A percentile compares a stretch with the other conserved stretches of the same genome.
Evolutionary conservation across 208 protist species (phyloP).

Genomic region (Porcisia deanei): DNA sequence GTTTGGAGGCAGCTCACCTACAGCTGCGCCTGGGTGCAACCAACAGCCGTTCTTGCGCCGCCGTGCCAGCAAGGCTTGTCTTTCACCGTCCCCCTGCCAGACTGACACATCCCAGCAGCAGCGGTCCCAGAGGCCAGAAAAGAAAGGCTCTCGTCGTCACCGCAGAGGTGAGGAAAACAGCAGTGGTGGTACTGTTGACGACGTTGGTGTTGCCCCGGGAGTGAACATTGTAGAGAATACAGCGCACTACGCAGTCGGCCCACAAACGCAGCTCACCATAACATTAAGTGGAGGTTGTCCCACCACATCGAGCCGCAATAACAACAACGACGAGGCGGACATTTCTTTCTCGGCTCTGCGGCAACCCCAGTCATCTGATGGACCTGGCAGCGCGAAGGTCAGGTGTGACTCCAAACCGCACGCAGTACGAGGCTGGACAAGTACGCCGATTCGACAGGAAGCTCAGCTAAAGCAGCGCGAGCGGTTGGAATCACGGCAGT

Average conservation of each 20-base stretch:
- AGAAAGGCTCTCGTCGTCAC: neutral
- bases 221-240: neutral
- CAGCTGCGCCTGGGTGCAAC: neutral
- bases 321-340: neutral
- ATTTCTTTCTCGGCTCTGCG: neutral
- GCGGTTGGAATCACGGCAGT: neutral
- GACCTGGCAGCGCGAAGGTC: neutral
- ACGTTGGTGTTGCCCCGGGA: neutral
- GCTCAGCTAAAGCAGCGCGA: neutral
- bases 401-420: neutral
- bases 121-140: neutral
- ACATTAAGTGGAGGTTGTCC: neutral
- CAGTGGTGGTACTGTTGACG: neutral
- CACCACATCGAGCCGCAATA: neutral
- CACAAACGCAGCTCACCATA: neutral
- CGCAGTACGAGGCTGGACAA: neutral
- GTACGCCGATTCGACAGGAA: neutral
- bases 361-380: neutral
- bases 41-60: neutral
- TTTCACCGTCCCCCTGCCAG: neutral
- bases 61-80: neutral
- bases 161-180: neutral
- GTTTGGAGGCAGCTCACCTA: conserved; percentile 1
- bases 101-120: neutral
- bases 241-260: neutral